Percentiles rank a stretch among this genome's conserved stretches.
phyloP scores from a whole-genome alignment of 2,329 filamentous ascomycete genomes.

The Xylaria sp. region DNA sequence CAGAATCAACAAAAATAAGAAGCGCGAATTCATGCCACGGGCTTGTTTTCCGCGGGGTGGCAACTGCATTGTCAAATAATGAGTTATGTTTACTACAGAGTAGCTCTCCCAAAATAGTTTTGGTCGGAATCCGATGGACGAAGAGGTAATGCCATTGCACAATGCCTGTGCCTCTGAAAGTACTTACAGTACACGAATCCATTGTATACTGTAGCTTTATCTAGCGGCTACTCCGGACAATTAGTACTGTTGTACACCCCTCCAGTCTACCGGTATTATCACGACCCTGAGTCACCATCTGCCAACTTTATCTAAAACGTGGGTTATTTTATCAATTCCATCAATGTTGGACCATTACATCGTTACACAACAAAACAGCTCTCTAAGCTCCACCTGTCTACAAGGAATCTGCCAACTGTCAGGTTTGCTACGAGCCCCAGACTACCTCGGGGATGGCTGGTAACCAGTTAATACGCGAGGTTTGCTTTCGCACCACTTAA shows the following conservation, averaged over 20 bases:
- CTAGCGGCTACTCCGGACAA: constrained; percentile 19
- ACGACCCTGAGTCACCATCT: constrained; percentile 10
- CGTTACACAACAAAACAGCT: neutral
- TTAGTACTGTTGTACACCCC: neutral
- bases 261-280: neutral
- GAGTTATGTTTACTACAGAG: constrained; percentile 8
- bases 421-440: neutral
- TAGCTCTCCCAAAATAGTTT: constrained; percentile 29
- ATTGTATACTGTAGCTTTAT: neutral
- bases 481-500: constrained; percentile 8
- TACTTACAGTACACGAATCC: neutral
- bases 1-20: constrained; percentile 11
- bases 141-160: neutral
- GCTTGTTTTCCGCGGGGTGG: neutral
- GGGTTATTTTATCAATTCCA: neutral
- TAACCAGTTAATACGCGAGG: constrained; percentile 6
- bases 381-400: neutral
- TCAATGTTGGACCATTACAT: neutral
- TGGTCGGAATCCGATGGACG: constrained; percentile 19
- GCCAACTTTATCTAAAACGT: constrained; percentile 11
- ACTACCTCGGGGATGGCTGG: constrained; percentile 3
- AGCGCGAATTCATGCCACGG: neutral
- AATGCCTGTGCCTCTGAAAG: neutral
- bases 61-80: constrained; percentile 4
- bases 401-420: neutral